phyloP scores from a whole-genome alignment of 2,329 filamentous ascomycete species.

The Penicillium oxalicum region DNA sequence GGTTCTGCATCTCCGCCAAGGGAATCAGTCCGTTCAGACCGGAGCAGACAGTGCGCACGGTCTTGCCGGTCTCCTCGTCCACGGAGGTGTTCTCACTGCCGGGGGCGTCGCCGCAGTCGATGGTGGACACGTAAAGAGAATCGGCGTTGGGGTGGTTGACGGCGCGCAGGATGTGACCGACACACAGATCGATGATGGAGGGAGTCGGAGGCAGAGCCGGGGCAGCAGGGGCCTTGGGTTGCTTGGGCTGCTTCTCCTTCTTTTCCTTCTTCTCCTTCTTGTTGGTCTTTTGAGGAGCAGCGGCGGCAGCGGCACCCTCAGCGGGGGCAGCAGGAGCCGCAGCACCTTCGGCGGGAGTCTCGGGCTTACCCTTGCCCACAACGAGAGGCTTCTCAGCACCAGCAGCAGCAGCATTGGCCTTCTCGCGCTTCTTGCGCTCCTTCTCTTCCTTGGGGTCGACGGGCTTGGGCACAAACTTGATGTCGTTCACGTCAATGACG shows the following conservation, averaged over 20 bases:
- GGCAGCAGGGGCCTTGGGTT: conserved; percentile 62
- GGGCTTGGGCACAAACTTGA: conserved; percentile 81
- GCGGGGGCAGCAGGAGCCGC: conserved; percentile 34
- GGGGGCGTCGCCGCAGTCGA: conserved; percentile 83
- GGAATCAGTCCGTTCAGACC: conserved; percentile 90
- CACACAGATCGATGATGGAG: conserved; percentile 83
- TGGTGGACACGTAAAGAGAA: conserved; percentile 89
- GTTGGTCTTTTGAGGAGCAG: conserved; percentile 45
- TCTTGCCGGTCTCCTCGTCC: conserved; percentile 78
- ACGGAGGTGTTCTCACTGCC: conserved; percentile 76
- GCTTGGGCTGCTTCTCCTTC: conserved; percentile 36
- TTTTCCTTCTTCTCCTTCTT: conserved; percentile 74
- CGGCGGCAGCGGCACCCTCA: conserved; percentile 20
- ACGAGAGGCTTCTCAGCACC: conserved; percentile 30
- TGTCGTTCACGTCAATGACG: conserved; percentile 67
- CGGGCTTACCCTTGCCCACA: conserved; percentile 34
- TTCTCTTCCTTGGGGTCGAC: conserved; percentile 92
- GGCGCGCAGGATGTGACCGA: conserved; percentile 95
- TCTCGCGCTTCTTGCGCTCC: conserved; percentile 94
- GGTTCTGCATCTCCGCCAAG: conserved; percentile 91
- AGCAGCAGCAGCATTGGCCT: conserved; percentile 47
- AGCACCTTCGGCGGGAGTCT: conserved; percentile 44
- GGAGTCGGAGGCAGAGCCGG: conserved; percentile 73
- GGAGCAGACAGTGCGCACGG: conserved; percentile 92
- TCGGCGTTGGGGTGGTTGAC: conserved; percentile 95